Conservation (phyloP, 129 eudicot genomes). For the Pseudognaphalium luteoalbum region DNA sequence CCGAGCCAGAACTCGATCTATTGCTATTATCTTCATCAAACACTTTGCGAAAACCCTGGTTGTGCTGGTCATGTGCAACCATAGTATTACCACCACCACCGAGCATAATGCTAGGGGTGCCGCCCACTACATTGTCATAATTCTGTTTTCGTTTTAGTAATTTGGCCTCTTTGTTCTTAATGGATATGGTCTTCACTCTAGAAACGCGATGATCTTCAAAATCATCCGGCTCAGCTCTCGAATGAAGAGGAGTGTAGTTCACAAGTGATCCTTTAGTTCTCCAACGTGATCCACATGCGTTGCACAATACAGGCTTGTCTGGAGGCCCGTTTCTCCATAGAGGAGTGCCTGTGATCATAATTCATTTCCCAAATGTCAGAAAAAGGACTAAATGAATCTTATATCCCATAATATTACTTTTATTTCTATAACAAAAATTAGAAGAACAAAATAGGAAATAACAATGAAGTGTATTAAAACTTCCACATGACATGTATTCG, state of each 20-base stretch:
- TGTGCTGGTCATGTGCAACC: constrained; percentile 43
- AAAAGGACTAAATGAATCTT: constrained; percentile 12
- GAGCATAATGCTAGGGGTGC: constrained; percentile 22
- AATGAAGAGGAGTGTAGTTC: constrained; percentile 92
- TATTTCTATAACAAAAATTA: background rate
- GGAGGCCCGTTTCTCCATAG: constrained; percentile 99
- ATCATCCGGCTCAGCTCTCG: constrained; percentile 79
- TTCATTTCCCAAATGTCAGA: constrained; percentile 14
- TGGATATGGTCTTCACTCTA: constrained; percentile 56
- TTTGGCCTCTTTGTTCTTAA: constrained; percentile 77
- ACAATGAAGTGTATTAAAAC: background rate
- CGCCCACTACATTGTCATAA: constrained; percentile 43
- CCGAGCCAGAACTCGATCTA: constrained; percentile 97
- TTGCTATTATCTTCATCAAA: constrained; percentile 88
- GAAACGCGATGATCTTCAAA: constrained; percentile 62
- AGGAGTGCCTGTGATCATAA: constrained; percentile 73
- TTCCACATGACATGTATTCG: background rate
- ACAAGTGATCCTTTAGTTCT: constrained; percentile 92
- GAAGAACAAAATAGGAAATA: background rate
- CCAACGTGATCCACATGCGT: constrained; percentile 99
- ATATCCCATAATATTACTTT: background rate
- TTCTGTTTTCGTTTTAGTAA: constrained; percentile 69
- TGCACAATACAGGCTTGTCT: constrained; percentile 95
- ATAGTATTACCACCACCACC: constrained; percentile 30
- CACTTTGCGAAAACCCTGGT: constrained; percentile 50